A percentile compares a stretch with the other conserved stretches of the same genome.
phyloP scores from a whole-genome alignment of 2,329 filamentous ascomycete genomes.

The Amesomyces nigricolor region DNA sequence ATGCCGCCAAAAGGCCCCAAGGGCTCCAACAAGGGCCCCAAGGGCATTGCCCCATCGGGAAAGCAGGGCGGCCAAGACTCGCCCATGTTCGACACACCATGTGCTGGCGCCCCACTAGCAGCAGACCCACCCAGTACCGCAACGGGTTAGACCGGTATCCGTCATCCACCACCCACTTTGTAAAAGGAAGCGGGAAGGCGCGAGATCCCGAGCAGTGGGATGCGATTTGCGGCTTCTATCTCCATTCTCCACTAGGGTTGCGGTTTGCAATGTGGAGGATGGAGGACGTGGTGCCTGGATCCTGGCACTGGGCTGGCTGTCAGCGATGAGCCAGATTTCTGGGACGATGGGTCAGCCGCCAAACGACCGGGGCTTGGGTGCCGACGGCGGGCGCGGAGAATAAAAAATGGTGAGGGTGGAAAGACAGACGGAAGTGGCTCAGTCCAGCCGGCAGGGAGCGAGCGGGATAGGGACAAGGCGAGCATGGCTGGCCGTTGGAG shows the following conservation, averaged over 20 bases:
- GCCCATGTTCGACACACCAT: constrained; percentile 13
- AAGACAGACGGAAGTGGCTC: not conserved
- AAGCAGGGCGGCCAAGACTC: constrained; percentile 17
- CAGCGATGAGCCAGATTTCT: too few relatives aligned
- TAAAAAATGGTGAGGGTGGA: not conserved
- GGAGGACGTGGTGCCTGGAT: not conserved
- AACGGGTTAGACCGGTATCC: constrained; percentile 2
- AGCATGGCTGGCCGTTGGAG: too few relatives aligned
- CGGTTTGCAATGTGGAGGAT: not conserved
- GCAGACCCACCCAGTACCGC: not conserved
- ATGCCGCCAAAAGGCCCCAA: not conserved
- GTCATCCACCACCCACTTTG: too few relatives aligned
- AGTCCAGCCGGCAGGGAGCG: not conserved
- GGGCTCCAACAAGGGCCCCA: constrained; percentile 1
- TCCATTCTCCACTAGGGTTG: not conserved
- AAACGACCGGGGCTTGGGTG: too few relatives aligned
- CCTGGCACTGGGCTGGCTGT: too few relatives aligned
- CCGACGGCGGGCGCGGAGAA: too few relatives aligned
- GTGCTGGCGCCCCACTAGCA: constrained; percentile 16
- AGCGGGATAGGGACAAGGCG: too few relatives aligned
- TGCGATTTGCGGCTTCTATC: too few relatives aligned
- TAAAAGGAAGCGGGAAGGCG: constrained; percentile 3
- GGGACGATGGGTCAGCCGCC: too few relatives aligned
- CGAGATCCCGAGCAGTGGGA: not conserved
- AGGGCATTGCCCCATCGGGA: constrained; percentile 22